These are phyloP conservation scores for Alternaria sp. DNA, from an alignment of 2,329 filamentous ascomycete genomes.

Conservation along the genomic window DNA sequence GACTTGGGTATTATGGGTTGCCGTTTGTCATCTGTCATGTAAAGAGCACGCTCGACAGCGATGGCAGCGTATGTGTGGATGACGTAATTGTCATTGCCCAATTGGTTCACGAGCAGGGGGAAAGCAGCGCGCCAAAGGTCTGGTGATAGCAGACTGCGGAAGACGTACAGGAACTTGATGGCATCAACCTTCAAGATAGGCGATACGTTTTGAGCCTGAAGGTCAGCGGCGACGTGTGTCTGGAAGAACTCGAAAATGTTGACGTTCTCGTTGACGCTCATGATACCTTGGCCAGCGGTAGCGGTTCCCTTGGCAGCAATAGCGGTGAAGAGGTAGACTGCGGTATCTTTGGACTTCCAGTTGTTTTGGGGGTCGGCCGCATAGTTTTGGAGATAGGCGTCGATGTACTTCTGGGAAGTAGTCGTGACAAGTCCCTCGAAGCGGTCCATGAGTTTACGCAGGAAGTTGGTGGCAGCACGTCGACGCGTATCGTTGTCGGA, in stretches of 20 bases:
- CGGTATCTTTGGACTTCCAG: conserved; percentile 98
- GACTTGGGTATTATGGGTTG: conserved; percentile 79
- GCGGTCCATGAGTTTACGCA: conserved; percentile 85
- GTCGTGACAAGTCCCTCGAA: conserved; percentile 85
- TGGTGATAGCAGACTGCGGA: conserved; percentile 91
- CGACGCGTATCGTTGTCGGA: conserved; percentile 94
- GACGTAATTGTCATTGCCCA: conserved; percentile 90
- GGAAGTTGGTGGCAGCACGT: conserved; percentile 91
- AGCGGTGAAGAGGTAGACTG: conserved; percentile 94
- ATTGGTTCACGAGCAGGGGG: conserved; percentile 86
- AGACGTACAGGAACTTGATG: conserved; percentile 97
- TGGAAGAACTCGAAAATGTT: conserved; percentile 96
- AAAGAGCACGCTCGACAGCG: conserved; percentile 90
- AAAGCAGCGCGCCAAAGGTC: conserved; percentile 92
- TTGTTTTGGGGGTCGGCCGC: conserved; percentile 69
- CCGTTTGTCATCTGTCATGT: conserved; percentile 76
- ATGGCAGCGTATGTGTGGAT: conserved; percentile 98
- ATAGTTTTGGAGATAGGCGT: conserved; percentile 79
- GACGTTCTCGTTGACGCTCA: conserved; percentile 80
- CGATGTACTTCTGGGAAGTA: conserved; percentile 86
- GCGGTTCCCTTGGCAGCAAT: conserved; percentile 91
- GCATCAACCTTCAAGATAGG: conserved; percentile 95
- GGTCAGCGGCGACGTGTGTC: conserved; percentile 86
- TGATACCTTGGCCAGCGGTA: conserved; percentile 87
- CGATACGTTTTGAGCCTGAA: conserved; percentile 74